Base-by-base conservation (phyloP, 768 basidiomycete genomes). In the Mycena pura region DNA sequence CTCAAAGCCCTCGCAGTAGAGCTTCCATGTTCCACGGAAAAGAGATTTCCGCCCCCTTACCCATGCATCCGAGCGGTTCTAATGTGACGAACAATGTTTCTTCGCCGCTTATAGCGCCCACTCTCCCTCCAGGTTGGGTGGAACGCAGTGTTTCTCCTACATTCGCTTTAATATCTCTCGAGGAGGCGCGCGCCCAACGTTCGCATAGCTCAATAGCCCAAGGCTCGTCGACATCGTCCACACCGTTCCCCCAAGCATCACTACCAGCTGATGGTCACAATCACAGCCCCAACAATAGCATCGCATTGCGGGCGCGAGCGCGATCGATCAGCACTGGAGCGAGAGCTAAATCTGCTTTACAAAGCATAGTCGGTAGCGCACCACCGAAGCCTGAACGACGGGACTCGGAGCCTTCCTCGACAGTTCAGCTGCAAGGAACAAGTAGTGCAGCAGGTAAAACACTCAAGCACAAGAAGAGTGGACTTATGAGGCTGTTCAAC, bases 401-500 rank as follows among this genome's bases (percentile, higher is more conserved):
- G 36, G 82, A 81, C 46, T 76, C 77, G 6, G 85, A 83, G 31
- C 70, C 76, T 2, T 57, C 62, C 24, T 45, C 70, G 6, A 22
- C 58, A 39, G 51, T 66, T 1, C 11, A 17, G 40, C 63, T 55
- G 34, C 62, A 66, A 55, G 41, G 52, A 9, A 27, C 45, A 13
- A 55, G 43, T 39, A 53, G 60, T 56, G 64, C 70, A 47, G 68
- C 77, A 25, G 77, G 76, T 10, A 89, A 85, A 66, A 64, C 74
- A 2, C 72, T 93, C 48, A 91, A 84, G 67, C 88, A 89, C 60
- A 92, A 90, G 78, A 93, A 89, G 72, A 93, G 91, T 63, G 92
- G 83, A 8, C 91, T 94, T 70, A 84, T 93, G 87, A 80, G 89
- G 49, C 75, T 94, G 11, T 92, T 93, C 70, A 86, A 88, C 67